phyloP scores from a whole-genome alignment of 805 yeast species.

The Metschnikowia sp. region DNA sequence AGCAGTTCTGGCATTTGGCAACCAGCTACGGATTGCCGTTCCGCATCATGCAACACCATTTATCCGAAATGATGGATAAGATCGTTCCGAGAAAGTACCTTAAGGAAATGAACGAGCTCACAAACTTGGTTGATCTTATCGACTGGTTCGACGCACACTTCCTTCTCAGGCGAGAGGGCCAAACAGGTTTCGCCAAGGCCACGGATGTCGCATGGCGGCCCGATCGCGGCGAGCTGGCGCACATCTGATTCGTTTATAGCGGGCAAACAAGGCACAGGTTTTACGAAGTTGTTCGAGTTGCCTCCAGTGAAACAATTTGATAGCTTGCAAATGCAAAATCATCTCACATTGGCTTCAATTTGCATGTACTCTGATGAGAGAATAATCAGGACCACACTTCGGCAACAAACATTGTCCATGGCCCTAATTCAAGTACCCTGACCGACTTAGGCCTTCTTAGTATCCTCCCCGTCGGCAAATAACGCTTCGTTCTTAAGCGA shows the following conservation, averaged over 20 bases:
- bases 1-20: slow-evolving; percentile 74
- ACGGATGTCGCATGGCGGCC: slow-evolving; percentile 33
- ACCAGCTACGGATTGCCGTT: slow-evolving; percentile 82
- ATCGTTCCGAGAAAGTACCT: slow-evolving; percentile 28
- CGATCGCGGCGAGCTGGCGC: slow-evolving; percentile 14
- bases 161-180: slow-evolving; percentile 61
- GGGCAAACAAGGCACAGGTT: no score
- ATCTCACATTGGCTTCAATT: no score
- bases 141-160: slow-evolving; percentile 82
- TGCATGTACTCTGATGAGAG: no score
- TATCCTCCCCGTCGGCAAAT: slow-evolving; percentile 13
- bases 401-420: neutral
- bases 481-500: slow-evolving; percentile 66
- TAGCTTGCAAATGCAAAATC: no score
- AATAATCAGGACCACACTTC: no score
- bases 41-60: slow-evolving; percentile 80
- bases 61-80: slow-evolving; percentile 80
- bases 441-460: neutral
- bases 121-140: slow-evolving; percentile 57
- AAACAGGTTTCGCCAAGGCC: slow-evolving; percentile 61
- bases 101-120: slow-evolving; percentile 60
- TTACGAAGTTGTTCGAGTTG: no score
- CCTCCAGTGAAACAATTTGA: no score
- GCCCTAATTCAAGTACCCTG: neutral
- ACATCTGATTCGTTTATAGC: slow-evolving; percentile 1